Conservation (phyloP, 495 filamentous ascomycete genomes). For the Tuber borchii region DNA sequence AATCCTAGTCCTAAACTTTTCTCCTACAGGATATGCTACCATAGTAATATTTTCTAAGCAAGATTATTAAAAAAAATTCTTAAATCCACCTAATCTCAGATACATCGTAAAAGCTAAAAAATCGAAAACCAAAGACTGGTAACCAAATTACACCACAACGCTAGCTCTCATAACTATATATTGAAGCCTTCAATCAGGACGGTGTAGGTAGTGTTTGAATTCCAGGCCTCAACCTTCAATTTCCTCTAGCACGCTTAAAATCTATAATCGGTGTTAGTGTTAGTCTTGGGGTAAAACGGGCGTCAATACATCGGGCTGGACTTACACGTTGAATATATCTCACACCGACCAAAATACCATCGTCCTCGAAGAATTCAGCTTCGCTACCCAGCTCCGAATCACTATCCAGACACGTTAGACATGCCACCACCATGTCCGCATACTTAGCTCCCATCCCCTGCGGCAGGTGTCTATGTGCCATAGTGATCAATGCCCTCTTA, state of each 20-base stretch:
- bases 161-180: too few species aligned
- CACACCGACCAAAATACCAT: constrained; percentile 46
- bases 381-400: constrained; percentile 49
- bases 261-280: not conserved
- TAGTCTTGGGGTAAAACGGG: not conserved
- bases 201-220: too few species aligned
- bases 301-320: not conserved
- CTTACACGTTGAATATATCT: constrained; percentile 50
- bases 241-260: not conserved
- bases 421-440: constrained; percentile 47
- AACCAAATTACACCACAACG: too few species aligned
- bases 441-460: constrained; percentile 50
- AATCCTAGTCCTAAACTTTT: too few species aligned
- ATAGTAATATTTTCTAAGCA: too few species aligned
- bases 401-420: constrained; percentile 53
- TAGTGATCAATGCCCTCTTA: constrained; percentile 45
- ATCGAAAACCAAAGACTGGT: too few species aligned
- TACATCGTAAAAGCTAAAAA: too few species aligned
- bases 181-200: too few species aligned
- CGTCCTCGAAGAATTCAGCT: constrained; percentile 48
- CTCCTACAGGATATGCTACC: too few species aligned
- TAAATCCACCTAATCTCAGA: too few species aligned
- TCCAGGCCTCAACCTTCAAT: not conserved
- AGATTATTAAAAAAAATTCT: too few species aligned
- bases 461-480: constrained; percentile 46